A percentile compares a stretch with the other conserved stretches of the same genome.
phyloP scores from a whole-genome alignment of 2,329 filamentous ascomycete genomes.

The Monilinia aucupariae region DNA sequence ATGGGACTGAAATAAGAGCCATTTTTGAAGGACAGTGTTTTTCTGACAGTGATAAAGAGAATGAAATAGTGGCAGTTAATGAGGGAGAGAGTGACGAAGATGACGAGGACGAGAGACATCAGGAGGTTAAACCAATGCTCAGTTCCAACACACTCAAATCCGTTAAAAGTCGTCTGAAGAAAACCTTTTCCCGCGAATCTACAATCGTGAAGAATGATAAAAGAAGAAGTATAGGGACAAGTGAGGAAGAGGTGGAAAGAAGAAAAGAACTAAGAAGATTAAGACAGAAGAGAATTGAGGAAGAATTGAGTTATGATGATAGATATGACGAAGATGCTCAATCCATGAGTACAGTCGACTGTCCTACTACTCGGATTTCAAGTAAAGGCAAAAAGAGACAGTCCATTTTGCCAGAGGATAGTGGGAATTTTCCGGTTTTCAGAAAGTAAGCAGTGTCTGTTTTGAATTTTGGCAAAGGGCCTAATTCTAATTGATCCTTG shows the following conservation, averaged over 20 bases:
- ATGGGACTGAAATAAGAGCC: conserved; percentile 26
- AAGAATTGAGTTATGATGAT: conserved; percentile 48
- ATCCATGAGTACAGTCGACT: conserved; percentile 23
- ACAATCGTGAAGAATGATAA: conserved; percentile 36
- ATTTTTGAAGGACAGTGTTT: conserved; percentile 29
- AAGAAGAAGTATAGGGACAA: conserved; percentile 42
- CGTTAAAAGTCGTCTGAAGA: conserved; percentile 38
- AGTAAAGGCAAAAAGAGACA: conserved; percentile 9
- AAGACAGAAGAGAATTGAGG: conserved; percentile 52
- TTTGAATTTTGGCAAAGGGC: neutral
- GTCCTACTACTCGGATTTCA: conserved; percentile 3
- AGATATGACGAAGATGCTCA: conserved; percentile 37
- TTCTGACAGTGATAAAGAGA: conserved; percentile 21
- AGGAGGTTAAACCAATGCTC: conserved; percentile 37
- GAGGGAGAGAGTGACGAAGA: conserved; percentile 26
- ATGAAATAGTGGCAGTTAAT: conserved; percentile 39
- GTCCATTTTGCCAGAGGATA: conserved; percentile 15
- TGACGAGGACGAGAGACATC: conserved; percentile 39
- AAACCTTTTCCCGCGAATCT: conserved; percentile 43
- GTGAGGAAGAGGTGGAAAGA: conserved; percentile 49
- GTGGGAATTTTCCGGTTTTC: conserved; percentile 16
- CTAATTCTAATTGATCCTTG: neutral
- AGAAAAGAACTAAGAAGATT: conserved; percentile 52
- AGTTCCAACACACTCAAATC: conserved; percentile 40
- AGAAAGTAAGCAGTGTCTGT: neutral